A percentile compares a stretch with the other conserved stretches of the same genome.
Evolutionary conservation across 2,329 filamentous ascomycete species (phyloP).

Genomic region (Diaporthe aspalathi): DNA sequence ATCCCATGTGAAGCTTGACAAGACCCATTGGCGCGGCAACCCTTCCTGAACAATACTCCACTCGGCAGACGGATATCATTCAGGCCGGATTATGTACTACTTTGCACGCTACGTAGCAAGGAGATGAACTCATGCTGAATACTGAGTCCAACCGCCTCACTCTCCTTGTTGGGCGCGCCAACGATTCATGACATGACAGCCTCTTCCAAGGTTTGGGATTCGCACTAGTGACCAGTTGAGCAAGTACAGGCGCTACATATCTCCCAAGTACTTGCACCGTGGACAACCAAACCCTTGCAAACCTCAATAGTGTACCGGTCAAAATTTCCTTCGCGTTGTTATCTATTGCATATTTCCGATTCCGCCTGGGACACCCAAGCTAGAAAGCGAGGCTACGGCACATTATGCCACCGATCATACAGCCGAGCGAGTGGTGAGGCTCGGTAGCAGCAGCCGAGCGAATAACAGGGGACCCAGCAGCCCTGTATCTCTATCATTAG

Average conservation of each 20-base stretch:
- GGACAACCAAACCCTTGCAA: background rate
- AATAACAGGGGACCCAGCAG: conserved; percentile 3
- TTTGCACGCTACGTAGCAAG: conserved; percentile 3
- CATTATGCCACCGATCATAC: conserved; percentile 4
- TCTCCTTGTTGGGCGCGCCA: background rate
- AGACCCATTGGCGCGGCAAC: background rate
- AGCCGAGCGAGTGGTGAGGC: conserved; percentile 1
- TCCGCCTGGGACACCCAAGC: background rate
- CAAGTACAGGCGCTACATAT: background rate
- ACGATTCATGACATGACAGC: background rate
- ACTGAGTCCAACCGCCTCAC: background rate
- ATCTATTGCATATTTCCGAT: background rate
- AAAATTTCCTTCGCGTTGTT: background rate
- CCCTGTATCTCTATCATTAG: background rate
- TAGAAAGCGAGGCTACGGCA: conserved; percentile 7
- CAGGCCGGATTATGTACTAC: background rate
- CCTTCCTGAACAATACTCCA: background rate
- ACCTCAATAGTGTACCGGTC: background rate
- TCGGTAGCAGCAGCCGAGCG: background rate
- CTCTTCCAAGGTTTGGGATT: background rate
- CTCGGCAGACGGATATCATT: conserved; percentile 14
- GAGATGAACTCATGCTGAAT: conserved; percentile 12
- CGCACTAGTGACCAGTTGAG: background rate
- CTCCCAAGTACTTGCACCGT: background rate
- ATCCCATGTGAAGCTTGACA: background rate